phyloP scores from a whole-genome alignment of 164 flowering plant genomes.

The Aristolochia californica region DNA sequence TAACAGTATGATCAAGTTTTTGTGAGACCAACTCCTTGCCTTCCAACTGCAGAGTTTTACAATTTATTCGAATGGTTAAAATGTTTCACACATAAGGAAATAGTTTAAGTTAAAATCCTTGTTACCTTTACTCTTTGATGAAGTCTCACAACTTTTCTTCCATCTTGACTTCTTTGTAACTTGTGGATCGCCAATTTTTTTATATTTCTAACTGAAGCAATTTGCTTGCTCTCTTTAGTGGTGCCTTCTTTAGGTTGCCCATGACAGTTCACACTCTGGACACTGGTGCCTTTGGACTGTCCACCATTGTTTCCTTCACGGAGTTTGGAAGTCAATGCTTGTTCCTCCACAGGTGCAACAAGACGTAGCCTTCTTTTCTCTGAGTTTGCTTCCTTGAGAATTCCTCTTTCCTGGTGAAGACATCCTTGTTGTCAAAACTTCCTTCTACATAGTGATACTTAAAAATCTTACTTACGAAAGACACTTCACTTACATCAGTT shows the following conservation, averaged over 20 bases:
- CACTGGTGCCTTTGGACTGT: too few relatives aligned
- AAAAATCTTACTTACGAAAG: not conserved
- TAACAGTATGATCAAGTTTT: not conserved
- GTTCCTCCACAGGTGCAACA: too few relatives aligned
- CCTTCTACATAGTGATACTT: not conserved
- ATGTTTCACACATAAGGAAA: not conserved
- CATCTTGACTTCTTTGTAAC: too few relatives aligned
- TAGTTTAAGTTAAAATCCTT: not conserved
- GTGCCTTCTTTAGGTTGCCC: too few relatives aligned
- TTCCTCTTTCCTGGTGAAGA: not conserved
- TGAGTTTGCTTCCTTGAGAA: constrained; percentile 56
- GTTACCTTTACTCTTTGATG: not conserved
- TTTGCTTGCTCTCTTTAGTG: too few relatives aligned
- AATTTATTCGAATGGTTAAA: not conserved
- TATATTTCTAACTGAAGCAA: too few relatives aligned
- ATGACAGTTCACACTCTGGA: too few relatives aligned
- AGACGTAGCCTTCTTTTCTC: constrained; percentile 32
- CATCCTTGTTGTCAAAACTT: not conserved
- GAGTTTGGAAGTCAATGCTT: too few relatives aligned
- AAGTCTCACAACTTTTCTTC: not conserved
- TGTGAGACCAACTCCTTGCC: not conserved
- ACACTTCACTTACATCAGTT: constrained; percentile 54
- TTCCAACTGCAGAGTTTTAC: not conserved
- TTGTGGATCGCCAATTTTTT: too few relatives aligned
- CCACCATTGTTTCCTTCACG: too few relatives aligned